Evolutionary conservation across 805 yeast species (phyloP), one percentile per base, ranked within the genome.

Genomic region (Candida schatavii): DNA sequence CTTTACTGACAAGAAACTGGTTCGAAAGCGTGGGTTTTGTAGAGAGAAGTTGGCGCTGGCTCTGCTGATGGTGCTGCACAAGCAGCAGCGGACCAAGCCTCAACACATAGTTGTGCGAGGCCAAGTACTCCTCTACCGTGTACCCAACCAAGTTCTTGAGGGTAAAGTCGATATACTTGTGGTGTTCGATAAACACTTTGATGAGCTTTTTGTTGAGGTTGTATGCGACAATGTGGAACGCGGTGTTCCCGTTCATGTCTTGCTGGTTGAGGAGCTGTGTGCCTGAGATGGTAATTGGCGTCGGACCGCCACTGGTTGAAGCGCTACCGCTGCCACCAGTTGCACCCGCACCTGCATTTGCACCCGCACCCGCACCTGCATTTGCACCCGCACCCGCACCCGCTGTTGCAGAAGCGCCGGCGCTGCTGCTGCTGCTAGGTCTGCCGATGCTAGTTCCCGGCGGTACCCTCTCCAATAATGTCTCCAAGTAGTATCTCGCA

Each of bases 241-340:
- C 90, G 0, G 99, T 93, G 59, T 93, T 97, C 20, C 99, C 99
- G 54, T 90, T 90, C 41, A 80, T 71, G 64, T 93, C 99, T 48
- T 84, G 87, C n/a, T 85, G 85, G 58, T 93, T 91, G 40, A 91
- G 83, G 51, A 93, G 66, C 40, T 67, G 62, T n/a, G n/a, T n/a
- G n/a, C 22, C 51, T 45, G 25, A n/a, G n/a, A n/a, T n/a, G n/a
- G n/a, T n/a, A n/a, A n/a, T n/a, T n/a, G n/a, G n/a, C n/a, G n/a
- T n/a, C n/a, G n/a, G n/a, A n/a, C n/a, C n/a, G n/a, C n/a, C n/a
- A n/a, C n/a, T n/a, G n/a, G n/a, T n/a, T n/a, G n/a, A n/a, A n/a
- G n/a, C n/a, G n/a, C n/a, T n/a, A n/a, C n/a, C n/a, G n/a, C n/a
- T n/a, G n/a, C n/a, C n/a, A n/a, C n/a, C n/a, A n/a, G n/a, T n/a